A percentile compares a stretch with the other conserved stretches of the same genome.
These are phyloP conservation scores for Glebionis coronaria DNA, from an alignment of 129 eudicot species.

Conservation along the genomic window DNA sequence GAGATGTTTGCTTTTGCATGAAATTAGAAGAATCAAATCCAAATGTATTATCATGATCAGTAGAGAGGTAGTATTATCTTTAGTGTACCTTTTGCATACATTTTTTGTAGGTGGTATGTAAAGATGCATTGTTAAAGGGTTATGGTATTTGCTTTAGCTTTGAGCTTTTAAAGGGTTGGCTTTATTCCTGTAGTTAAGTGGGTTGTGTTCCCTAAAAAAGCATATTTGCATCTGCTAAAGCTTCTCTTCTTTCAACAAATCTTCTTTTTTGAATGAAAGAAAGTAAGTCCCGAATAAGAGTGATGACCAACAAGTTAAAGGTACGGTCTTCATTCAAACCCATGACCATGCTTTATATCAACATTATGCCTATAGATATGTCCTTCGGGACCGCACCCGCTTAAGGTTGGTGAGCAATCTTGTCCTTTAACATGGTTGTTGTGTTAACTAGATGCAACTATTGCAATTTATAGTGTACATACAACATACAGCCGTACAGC, in stretches of 20 bases:
- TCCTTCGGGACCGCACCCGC: neutral
- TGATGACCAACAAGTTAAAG: constrained; percentile 26
- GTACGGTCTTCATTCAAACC: constrained; percentile 27
- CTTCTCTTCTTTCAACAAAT: constrained; percentile 46
- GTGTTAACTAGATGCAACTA: too few relatives aligned
- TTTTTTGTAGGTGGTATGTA: constrained; percentile 46
- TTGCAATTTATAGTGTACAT: too few relatives aligned
- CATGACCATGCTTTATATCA: constrained; percentile 29
- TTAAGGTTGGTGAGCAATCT: neutral
- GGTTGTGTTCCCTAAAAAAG: constrained; percentile 63
- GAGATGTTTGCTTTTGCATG: constrained; percentile 39
- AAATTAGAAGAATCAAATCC: constrained; percentile 20
- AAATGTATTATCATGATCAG: constrained; percentile 16
- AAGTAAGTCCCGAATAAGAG: constrained; percentile 24
- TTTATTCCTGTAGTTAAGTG: constrained; percentile 51
- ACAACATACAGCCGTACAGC: too few relatives aligned
- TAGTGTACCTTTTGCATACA: constrained; percentile 33
- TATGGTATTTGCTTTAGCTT: constrained; percentile 46
- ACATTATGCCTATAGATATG: constrained; percentile 23
- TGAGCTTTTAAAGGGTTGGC: constrained; percentile 38
- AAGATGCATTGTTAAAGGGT: constrained; percentile 38
- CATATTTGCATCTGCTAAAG: constrained; percentile 47
- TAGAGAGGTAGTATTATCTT: constrained; percentile 13
- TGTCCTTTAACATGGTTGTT: neutral
- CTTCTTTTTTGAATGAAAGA: constrained; percentile 37